Conservation (phyloP, 805 yeast species). For the Jamesozyma hellenica region DNA sequence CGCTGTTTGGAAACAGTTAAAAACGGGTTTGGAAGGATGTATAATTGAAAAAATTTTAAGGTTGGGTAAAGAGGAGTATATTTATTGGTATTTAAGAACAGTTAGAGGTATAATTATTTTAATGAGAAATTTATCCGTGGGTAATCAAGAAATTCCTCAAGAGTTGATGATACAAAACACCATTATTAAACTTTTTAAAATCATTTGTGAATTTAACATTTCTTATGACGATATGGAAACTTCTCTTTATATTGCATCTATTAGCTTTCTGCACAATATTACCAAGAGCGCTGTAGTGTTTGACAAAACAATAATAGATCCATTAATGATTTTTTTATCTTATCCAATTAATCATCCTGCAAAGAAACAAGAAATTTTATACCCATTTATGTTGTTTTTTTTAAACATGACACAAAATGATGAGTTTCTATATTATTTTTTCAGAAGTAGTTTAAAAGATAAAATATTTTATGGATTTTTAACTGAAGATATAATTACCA, state of each 20-base stretch:
- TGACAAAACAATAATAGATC: conserved; percentile 14
- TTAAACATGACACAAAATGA: conserved; percentile 16
- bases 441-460: conserved; percentile 12
- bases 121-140: conserved; percentile 37
- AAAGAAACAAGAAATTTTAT: conserved; percentile 7
- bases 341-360: conserved; percentile 14
- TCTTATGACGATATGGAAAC: conserved; percentile 16
- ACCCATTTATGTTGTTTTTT: conserved; percentile 16
- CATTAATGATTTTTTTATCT: conserved; percentile 12
- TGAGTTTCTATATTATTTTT: conserved; percentile 19
- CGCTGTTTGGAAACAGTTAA: conserved; percentile 22
- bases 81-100: conserved; percentile 26
- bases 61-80: conserved; percentile 3
- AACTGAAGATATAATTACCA: conserved; percentile 8
- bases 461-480: conserved; percentile 14
- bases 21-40: conserved; percentile 8
- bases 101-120: conserved; percentile 40
- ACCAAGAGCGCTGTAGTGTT: conserved; percentile 11
- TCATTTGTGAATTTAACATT: background rate
- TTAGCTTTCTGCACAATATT: conserved; percentile 20
- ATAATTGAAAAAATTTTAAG: conserved; percentile 1
- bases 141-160: conserved; percentile 26
- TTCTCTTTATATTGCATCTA: conserved; percentile 11
- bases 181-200: conserved; percentile 7
- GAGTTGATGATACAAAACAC: conserved; percentile 13